Base-by-base conservation (phyloP, 1,284 basidiomycete species). In the Fomitopsis schrenkii region DNA sequence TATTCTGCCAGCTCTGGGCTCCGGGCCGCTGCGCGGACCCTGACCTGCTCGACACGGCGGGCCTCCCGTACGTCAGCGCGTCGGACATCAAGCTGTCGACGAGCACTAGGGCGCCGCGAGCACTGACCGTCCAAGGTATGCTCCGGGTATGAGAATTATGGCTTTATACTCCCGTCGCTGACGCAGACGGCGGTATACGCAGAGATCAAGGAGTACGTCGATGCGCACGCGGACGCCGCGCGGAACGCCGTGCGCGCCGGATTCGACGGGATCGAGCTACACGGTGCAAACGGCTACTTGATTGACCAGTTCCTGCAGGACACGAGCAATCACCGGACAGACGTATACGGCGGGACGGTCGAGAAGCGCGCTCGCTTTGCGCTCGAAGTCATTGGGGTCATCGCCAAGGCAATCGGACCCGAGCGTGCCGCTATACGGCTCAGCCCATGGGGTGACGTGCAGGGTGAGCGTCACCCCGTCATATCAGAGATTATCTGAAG, bases 291-390 rank as follows among this genome's bases (percentile, higher is more conserved):
- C 59, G 79, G 80, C 3, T 80, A 77, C 59, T 68, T 81, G 9
- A 52, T 79, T 19, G 78, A 80, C 64, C 77, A 80, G 65, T 80
- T 79, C 67, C 57, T 78, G 19, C 77, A 82, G 63, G 74, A 77
- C 41, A 65, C 72, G 0, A 67, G 76, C 53, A 87, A 87, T 74
- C 74, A 79, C 38, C 80, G 85, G 33, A 83, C 80, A 12, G 86
- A 89, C 71, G 73, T 77, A 54, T 90, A 85, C 68, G 86, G 86
- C 6, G 86, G 85, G 2, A 77, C 77, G 2, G 61, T 84, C 28
- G 82, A 84, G 71, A 86, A 86, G 67, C 75, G 86, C 17, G 66
- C 74, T 2, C 73, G 81, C 10, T 87, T 88, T 60, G 67, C 76
- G 1, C 71, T 85, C 63, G 77, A 78, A 65, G 75, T 85, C 15